A percentile compares a stretch with the other conserved stretches of the same genome.
Conservation (phyloP, 2,329 filamentous ascomycete genomes). For the Verticillium isaacii region DNA sequence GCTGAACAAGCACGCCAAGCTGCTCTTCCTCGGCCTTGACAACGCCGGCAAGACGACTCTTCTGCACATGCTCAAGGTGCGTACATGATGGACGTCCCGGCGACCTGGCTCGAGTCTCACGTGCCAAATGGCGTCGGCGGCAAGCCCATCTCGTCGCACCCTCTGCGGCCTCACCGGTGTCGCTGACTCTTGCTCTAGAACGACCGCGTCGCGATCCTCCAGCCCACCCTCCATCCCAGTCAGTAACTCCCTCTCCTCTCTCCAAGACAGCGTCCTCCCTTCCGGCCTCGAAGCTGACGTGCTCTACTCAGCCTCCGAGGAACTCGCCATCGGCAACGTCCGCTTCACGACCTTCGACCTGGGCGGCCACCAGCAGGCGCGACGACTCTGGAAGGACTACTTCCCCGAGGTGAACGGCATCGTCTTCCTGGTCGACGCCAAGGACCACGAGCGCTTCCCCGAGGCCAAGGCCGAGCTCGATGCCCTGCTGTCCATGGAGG, state of each 20-base stretch:
- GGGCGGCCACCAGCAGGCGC: conserved; percentile 90
- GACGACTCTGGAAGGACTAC: conserved; percentile 94
- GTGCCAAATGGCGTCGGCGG: background rate
- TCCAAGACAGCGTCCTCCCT: conserved; percentile 7
- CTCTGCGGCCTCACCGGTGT: background rate
- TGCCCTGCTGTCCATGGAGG: conserved; percentile 92
- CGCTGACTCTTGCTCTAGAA: conserved; percentile 49
- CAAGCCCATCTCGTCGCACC: background rate
- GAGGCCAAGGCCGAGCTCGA: conserved; percentile 98
- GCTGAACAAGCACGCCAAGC: conserved; percentile 93
- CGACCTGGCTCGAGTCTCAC: background rate
- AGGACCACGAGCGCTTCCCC: conserved; percentile 89
- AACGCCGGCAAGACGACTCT: conserved; percentile 94
- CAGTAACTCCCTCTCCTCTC: conserved; percentile 29
- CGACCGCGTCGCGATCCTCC: conserved; percentile 85
- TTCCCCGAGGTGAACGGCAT: conserved; percentile 96
- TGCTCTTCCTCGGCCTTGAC: conserved; percentile 88
- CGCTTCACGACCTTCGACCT: conserved; percentile 94
- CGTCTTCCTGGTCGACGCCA: conserved; percentile 96
- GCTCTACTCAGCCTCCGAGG: conserved; percentile 66
- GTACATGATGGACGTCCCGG: conserved; percentile 19
- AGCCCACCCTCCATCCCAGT: conserved; percentile 90
- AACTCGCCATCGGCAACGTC: conserved; percentile 87
- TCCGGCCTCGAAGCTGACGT: conserved; percentile 17
- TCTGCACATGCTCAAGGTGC: conserved; percentile 91